Evolutionary conservation across 371 early-diverging fungal genomes (phyloP).

Genomic region (Mucor velutinosus): DNA sequence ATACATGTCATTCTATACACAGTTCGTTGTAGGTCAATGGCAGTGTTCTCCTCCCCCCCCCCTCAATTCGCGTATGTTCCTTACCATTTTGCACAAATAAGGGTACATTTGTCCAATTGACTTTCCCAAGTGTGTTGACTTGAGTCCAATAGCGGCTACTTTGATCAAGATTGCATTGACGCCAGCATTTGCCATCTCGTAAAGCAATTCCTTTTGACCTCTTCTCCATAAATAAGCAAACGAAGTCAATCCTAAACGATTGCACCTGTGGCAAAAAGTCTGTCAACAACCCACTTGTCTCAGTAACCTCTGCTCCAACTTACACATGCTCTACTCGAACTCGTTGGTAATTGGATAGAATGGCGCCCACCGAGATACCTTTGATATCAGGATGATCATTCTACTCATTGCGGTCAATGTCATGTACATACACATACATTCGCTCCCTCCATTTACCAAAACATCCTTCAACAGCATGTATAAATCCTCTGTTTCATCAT

Average conservation of each 20-base stretch:
- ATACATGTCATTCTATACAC: constrained; percentile 67
- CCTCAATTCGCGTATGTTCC: not conserved
- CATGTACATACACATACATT: not conserved
- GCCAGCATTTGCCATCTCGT: constrained; percentile 90
- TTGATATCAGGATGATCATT: constrained; percentile 77
- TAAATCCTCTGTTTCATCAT: constrained; percentile 99
- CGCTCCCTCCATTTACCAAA: constrained; percentile 41
- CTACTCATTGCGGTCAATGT: constrained; percentile 19
- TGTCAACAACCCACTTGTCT: not conserved
- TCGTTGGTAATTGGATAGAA: constrained; percentile 97
- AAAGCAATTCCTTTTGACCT: constrained; percentile 85
- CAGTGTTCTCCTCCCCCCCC: not conserved
- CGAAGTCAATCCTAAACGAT: constrained; percentile 79
- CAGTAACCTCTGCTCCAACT: not conserved
- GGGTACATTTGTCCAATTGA: constrained; percentile 80
- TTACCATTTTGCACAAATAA: constrained; percentile 69
- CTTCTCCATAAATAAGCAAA: constrained; percentile 95
- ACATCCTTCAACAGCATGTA: constrained; percentile 73
- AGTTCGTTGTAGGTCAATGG: not conserved
- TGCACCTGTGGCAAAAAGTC: constrained; percentile 58
- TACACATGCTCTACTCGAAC: constrained; percentile 97
- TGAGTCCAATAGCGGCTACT: constrained; percentile 91
- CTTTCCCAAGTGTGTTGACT: constrained; percentile 76
- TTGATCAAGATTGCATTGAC: constrained; percentile 93
- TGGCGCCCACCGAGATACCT: constrained; percentile 98